Base-by-base conservation (phyloP, 2,329 filamentous ascomycete genomes). In the Blastomyces percursus region DNA sequence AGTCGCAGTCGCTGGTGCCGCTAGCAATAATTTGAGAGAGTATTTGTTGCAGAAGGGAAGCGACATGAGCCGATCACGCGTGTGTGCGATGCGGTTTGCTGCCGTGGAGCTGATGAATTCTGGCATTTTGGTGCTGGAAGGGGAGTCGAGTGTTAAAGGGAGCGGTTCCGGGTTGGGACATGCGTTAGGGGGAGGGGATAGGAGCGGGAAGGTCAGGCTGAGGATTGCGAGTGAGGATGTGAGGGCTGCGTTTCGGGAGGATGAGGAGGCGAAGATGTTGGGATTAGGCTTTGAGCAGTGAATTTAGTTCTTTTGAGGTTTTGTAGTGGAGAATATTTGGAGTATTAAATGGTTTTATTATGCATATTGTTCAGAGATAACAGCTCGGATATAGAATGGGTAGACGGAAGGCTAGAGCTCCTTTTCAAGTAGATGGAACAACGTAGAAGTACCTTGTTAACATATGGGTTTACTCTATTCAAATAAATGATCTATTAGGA, bases 151-250 rank as follows among this genome's bases (percentile, higher is more conserved):
- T 67, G 8, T 66, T 69, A 32, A 71, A 69, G 62, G 70, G 3
- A 30, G 54, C 65, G 7, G 61, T 69, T 4, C 61, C 73, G 11
- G 72, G 70, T 64, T 59, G 56, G 73, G 68, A 50, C 70, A 71
- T 48, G 84, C 84, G 3, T 84, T 87, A 21, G 76, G 79, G 64
- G 86, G 86, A 67, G 88, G 91, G 0, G 93, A 97, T 72, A 82
- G 94, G 52, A 91, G 90, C 27, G 93, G 91, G 62, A 92, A 95
- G 74, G 84, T 99, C 50, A 82, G 93, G 62, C 80, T 99, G 62
- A 86, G 90, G 27, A 87, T 97, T 67, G 89, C 90, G 14, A 90
- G 96, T 64, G 93, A 97, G 70, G 93, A 99, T 76, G 85, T 99
- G 35, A 88, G 88, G 72, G 83, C 91, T 72, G 94, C 93, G 38